Conservation (phyloP, 805 yeast species). For the Candida nanaspora region DNA sequence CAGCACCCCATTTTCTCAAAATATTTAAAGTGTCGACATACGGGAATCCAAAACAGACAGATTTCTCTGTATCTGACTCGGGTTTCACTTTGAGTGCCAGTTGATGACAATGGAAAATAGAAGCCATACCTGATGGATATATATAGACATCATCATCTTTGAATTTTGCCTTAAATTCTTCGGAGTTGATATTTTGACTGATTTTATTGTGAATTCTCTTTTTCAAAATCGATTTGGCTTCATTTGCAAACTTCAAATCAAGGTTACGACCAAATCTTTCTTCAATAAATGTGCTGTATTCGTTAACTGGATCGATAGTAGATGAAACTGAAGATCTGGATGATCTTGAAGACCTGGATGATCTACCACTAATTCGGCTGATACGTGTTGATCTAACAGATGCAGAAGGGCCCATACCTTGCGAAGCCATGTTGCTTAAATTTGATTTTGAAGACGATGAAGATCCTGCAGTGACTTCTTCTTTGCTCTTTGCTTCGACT, state of each 20-base stretch:
- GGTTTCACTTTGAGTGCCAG: constrained; percentile 15
- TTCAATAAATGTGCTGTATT: constrained; percentile 65
- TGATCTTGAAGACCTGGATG: constrained; percentile 2
- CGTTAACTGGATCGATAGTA: constrained; percentile 20
- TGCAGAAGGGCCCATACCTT: neutral
- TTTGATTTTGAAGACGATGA: constrained; percentile 6
- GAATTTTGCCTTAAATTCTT: constrained; percentile 14
- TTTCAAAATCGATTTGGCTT: constrained; percentile 69
- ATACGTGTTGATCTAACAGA: constrained; percentile 9
- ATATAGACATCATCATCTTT: constrained; percentile 68
- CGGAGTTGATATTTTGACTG: neutral
- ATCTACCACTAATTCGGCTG: neutral
- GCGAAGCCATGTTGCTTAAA: neutral
- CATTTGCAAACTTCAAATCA: constrained; percentile 65
- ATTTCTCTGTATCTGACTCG: constrained; percentile 34
- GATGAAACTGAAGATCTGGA: constrained; percentile 4
- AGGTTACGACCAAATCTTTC: constrained; percentile 87
- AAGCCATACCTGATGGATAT: constrained; percentile 89
- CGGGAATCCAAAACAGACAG: constrained; percentile 94
- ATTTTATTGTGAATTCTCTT: constrained; percentile 68
- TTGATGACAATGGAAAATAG: constrained; percentile 78
- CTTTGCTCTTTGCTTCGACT: constrained; percentile 14
- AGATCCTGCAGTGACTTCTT: constrained; percentile 1
- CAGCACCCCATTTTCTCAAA: constrained; percentile 85
- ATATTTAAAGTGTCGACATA: constrained; percentile 89